phyloP scores from a whole-genome alignment of 2,329 filamentous ascomycete species.

The Bipolaris bicolor region DNA sequence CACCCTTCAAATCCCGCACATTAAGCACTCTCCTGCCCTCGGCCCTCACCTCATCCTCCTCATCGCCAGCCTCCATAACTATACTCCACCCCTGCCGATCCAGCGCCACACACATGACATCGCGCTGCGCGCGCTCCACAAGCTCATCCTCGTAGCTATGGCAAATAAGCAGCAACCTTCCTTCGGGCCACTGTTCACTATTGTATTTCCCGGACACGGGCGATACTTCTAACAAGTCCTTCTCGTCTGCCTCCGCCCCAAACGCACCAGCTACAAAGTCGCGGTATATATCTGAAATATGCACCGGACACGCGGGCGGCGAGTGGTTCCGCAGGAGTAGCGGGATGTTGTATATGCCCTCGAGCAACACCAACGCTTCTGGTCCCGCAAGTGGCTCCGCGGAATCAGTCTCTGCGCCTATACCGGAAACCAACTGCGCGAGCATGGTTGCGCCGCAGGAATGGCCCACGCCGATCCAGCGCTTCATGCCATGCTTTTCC shows the following conservation, averaged over 20 bases:
- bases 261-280: slow-evolving; percentile 67
- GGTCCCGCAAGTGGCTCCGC: not conserved
- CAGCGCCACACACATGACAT: slow-evolving; percentile 61
- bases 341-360: slow-evolving; percentile 71
- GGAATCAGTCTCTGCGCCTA: slow-evolving; percentile 17
- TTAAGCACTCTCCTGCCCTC: slow-evolving; percentile 41
- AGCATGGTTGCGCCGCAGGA: slow-evolving; percentile 69
- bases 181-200: slow-evolving; percentile 48
- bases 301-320: slow-evolving; percentile 34
- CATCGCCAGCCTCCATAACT: slow-evolving; percentile 35
- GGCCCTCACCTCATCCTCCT: slow-evolving; percentile 33
- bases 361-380: slow-evolving; percentile 63
- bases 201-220: slow-evolving; percentile 58
- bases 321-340: slow-evolving; percentile 57
- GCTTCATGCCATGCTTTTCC: slow-evolving; percentile 52
- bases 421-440: slow-evolving; percentile 57
- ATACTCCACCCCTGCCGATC: slow-evolving; percentile 50
- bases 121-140: slow-evolving; percentile 63
- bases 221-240: slow-evolving; percentile 49
- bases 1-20: slow-evolving; percentile 59
- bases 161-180: slow-evolving; percentile 50
- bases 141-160: slow-evolving; percentile 58
- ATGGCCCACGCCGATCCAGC: slow-evolving; percentile 66
- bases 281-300: slow-evolving; percentile 59
- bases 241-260: slow-evolving; percentile 49